phyloP scores from a whole-genome alignment of 2,329 filamentous ascomycete genomes.

The Aspergillus aculeatus region DNA sequence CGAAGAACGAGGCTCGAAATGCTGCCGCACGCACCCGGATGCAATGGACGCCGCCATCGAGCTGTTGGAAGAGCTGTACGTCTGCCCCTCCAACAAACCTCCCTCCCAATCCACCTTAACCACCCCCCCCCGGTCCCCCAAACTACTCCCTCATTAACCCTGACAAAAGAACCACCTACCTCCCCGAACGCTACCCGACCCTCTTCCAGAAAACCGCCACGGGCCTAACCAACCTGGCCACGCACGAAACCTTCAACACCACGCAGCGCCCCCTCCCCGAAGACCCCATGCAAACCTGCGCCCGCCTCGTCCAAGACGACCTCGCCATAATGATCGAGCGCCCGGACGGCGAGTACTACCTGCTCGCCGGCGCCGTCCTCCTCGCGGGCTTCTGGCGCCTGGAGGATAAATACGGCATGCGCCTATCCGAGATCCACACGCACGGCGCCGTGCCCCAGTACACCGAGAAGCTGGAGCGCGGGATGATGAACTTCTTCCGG shows the following conservation, averaged over 20 bases:
- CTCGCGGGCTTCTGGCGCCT: conserved; percentile 82
- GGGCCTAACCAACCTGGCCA: conserved; percentile 70
- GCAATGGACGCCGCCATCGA: conserved; percentile 72
- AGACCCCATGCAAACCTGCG: conserved; percentile 75
- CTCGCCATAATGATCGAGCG: conserved; percentile 79
- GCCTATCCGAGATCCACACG: conserved; percentile 74
- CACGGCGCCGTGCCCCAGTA: conserved; percentile 73
- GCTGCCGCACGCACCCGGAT: conserved; percentile 66
- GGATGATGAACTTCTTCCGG: conserved; percentile 79
- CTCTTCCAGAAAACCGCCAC: conserved; percentile 64
- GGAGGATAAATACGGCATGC: conserved; percentile 77
- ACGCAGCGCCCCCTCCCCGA: conserved; percentile 63
- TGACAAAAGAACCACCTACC: conserved; percentile 53
- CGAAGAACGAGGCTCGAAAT: conserved; percentile 63
- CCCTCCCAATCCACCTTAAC: not conserved
- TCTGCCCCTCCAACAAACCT: not conserved
- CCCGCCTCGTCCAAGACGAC: conserved; percentile 76
- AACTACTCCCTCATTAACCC: not conserved
- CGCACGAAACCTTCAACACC: conserved; percentile 70
- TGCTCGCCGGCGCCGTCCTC: conserved; percentile 72
- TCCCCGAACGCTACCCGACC: conserved; percentile 71
- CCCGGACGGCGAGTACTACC: conserved; percentile 74
- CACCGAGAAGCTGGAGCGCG: conserved; percentile 68
- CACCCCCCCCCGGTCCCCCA: not conserved
- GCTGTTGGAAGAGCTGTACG: conserved; percentile 68